Evolutionary conservation across 495 filamentous ascomycete genomes (phyloP), one percentile per base, ranked within the genome.

Genomic region (Talaromyces ruber): DNA sequence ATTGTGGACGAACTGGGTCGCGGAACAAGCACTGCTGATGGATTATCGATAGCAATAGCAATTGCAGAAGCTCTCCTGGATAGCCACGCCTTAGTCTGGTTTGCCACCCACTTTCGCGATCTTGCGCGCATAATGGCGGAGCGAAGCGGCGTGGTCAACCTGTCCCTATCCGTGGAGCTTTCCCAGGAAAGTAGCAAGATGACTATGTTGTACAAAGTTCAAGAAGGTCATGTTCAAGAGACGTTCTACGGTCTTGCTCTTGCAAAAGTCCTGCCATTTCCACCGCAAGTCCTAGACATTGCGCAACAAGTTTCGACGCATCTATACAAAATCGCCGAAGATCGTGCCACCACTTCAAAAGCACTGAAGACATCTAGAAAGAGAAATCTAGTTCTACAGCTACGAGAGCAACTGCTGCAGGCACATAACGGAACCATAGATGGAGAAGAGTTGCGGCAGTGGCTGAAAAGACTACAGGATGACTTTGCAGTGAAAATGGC

Each of bases 1-100:
- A 90, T 98, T 52, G 84, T 98, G 63, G 95, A 98, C 67, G 94
- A 98, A 68, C 85, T 98, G 25, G 93, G 94, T 16, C 84, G 94
- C 22, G 95, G 93, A 7, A 98, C 95, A 11, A 93, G 91, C 69
- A 91, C 89, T 1, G 83, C 86, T 50, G 95, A 98, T 70, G 94
- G 95, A 0, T 76, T 97, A 11, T 87, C 90, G 14, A 90, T 98
- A 67, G 92, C 94, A n/a, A 70, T 97, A 53, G 86, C 91, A 24
- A 87, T 97, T 67, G 84, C 91, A 4, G 94, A 98, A 76, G 89
- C 89, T 1, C 76, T 98, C 18, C 82, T 98, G 9, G 79, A 90
- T 32, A 93, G 84, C 61, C 79, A 82, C 58, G 82, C 91, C 0
- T 74, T 91, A 2, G 84, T 97, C 6, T 96, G 92, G 86, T 98